Evolutionary conservation across 345 rosid species (phyloP), one percentile per base, ranked within the genome.

Genomic region (Populus pruinosa): DNA sequence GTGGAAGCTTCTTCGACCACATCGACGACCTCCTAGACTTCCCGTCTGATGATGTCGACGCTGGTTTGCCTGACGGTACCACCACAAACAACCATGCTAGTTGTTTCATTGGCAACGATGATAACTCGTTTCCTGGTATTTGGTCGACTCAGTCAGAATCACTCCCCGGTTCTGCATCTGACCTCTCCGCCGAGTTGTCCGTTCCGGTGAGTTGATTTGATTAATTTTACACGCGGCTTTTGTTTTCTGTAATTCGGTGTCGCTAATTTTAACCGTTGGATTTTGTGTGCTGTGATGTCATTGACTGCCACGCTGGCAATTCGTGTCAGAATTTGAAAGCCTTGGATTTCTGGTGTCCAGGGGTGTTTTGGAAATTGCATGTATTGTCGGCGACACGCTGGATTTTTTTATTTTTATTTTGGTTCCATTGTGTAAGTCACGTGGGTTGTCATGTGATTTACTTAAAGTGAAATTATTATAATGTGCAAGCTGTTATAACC

Each of bases 1-100:
- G 95, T 85, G 93, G 92, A 39, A 89, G 91, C 89, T 94, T 94
- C 93, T 92, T 96, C 82, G 97, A 94, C 81, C 92, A 92, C 82
- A 93, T 96, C 77, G 99, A 96, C 65, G 97, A 96, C 80, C 79
- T 95, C 63, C 87, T 93, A 72, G 96, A 95, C 70, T 91, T 95
- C 71, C 94, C 99, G 71, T 73, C 79, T 78, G 97, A 89, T 65
- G 98, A 93, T 36, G 79, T 89, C 21, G 93, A 90, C 27, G 84
- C 87, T 68, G 67, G 83, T n/a, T 65, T 81, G 25, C 68, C 80
- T 36, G 84, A 76, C 77, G 43, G 56, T 77, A 25, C 77, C 64
- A 41, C 70, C 74, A 23, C 18, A 0, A 74, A 17, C 56, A n/a
- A 41, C 76, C 72, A 69, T 16, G 13, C 18, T 53, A 39, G 23